These are phyloP conservation scores for Syzygium oleosum DNA, from an alignment of 345 rosid genomes.

Conservation along the genomic window DNA sequence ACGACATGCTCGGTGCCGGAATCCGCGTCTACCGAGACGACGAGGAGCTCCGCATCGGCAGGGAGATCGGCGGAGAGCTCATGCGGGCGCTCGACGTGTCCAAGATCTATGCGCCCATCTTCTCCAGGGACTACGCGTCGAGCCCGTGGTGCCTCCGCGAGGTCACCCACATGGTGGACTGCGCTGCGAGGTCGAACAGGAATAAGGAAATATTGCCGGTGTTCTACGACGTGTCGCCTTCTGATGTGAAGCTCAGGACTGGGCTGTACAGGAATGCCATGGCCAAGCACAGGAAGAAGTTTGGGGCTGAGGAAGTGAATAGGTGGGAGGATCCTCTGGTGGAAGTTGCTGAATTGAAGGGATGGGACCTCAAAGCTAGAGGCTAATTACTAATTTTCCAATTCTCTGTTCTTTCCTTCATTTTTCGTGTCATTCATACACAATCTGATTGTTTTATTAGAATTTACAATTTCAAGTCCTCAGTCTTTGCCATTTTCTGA, in stretches of 20 bases:
- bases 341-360: background rate
- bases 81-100: background rate
- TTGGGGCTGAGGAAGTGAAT: background rate
- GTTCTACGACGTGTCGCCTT: background rate
- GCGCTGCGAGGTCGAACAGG: background rate
- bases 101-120: background rate
- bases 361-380: background rate
- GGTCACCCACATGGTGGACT: background rate
- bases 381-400: background rate
- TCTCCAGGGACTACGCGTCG: background rate
- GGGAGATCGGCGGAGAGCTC: background rate
- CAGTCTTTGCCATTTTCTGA: background rate
- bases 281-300: background rate
- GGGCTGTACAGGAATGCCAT: background rate
- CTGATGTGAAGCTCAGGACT: background rate
- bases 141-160: slow-evolving; percentile 2
- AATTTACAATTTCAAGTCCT: background rate
- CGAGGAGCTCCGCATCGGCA: background rate
- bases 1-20: background rate
- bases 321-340: background rate
- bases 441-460: background rate
- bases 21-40: background rate
- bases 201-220: background rate
- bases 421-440: background rate
- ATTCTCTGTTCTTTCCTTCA: background rate